phyloP scores from a whole-genome alignment of 805 yeast genomes.

The Kodamaea jinghongensis region DNA sequence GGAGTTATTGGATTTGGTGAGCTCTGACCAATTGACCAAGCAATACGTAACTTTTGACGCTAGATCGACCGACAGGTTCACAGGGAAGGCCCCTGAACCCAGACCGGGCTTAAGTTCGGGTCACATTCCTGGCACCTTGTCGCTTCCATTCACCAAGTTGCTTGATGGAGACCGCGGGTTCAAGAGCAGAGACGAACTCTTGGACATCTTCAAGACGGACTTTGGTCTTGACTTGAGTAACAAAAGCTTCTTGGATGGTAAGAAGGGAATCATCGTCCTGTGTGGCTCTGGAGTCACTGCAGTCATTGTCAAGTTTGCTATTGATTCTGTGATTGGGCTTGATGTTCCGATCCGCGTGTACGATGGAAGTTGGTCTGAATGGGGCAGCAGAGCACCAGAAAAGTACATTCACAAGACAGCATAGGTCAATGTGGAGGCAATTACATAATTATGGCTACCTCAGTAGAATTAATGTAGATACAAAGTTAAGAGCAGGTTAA shows the following conservation, averaged over 20 bases:
- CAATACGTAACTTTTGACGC: constrained; percentile 74
- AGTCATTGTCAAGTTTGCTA: constrained; percentile 71
- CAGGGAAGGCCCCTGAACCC: constrained; percentile 84
- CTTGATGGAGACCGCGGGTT: constrained; percentile 48
- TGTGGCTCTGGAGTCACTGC: constrained; percentile 98
- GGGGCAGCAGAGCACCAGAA: constrained; percentile 72
- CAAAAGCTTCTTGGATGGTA: constrained; percentile 27
- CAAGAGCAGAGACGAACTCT: constrained; percentile 46
- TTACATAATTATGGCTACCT: too few relatives aligned
- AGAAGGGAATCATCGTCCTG: constrained; percentile 75
- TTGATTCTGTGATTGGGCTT: constrained; percentile 36
- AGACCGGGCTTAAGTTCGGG: constrained; percentile 87
- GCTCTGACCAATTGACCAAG: constrained; percentile 39
- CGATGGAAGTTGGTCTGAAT: constrained; percentile 90
- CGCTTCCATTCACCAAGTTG: constrained; percentile 70
- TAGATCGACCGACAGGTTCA: constrained; percentile 68
- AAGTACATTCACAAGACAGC: constrained; percentile 46
- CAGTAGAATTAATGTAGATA: too few relatives aligned
- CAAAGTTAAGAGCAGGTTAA: too few relatives aligned
- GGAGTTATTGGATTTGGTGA: constrained; percentile 58
- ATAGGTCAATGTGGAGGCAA: too few relatives aligned
- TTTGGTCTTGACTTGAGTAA: constrained; percentile 30
- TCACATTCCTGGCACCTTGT: constrained; percentile 78
- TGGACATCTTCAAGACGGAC: constrained; percentile 40
- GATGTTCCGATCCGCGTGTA: constrained; percentile 39